Evolutionary conservation across 192 early-diverging fungal species (phyloP), one percentile per base, ranked within the genome.

Genomic region (Obelidium mucronatum): DNA sequence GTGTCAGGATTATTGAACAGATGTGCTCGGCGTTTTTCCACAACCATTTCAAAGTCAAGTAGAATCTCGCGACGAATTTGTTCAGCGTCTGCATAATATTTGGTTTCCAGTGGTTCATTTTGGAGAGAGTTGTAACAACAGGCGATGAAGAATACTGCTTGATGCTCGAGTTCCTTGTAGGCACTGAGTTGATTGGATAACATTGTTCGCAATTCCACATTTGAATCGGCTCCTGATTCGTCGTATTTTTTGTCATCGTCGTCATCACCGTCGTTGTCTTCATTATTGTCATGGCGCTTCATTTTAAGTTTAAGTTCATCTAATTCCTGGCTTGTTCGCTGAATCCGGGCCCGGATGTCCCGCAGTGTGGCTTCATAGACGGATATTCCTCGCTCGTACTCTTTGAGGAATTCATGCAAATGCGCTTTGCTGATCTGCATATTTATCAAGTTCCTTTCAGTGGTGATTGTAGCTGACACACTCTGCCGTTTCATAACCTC

Each of bases 131-230:
- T 82, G 66, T 85, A 82, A 26, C 86, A 73, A 39, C 84, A 83
- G 1, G 91, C 91, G 15, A 81, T 84, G 61, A 87, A 92, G 73
- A 87, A 92, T 40, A 88, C 59, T 15, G 85, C 65, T 3, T 83
- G 84, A 78, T 92, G 91, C 37, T 88, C 77, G 40, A 89, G 53
- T 35, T 86, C 83, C 19, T 82, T 79, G 76, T 82, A 88, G 2
- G 68, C 60, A 4, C 67, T 67, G 22, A 88, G 66, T 44, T 48
- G 56, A 48, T 30, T 70, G 53, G 2, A 30, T 3, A 80, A 60
- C 68, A 54, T 65, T 5, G 53, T 39, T 13, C 58, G 3, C 1
- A 24, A 13, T 17, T 76, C 81, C 1, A 26, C 34, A 1, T 1
- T 59, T 6, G 13, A 19, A 26, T 2, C 4, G 11, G 40, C 40